phyloP scores from a whole-genome alignment of 768 basidiomycete genomes.

The Tremella mesenterica region DNA sequence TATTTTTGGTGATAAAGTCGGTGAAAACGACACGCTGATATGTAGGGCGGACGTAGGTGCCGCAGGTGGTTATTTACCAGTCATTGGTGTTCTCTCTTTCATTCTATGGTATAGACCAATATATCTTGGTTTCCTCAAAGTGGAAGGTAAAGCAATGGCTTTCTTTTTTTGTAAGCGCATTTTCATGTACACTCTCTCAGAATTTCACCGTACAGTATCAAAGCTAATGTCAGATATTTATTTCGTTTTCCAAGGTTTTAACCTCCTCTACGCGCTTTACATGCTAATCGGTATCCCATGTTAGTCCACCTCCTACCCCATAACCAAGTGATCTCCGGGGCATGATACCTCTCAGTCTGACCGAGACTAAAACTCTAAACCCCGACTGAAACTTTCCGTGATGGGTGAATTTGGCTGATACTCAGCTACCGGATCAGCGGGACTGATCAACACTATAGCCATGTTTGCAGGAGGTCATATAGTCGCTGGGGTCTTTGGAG shows the following conservation, averaged over 20 bases:
- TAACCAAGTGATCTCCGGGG: too few relatives aligned
- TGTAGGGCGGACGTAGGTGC: slow-evolving; percentile 39
- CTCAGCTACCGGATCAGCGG: slow-evolving; percentile 73
- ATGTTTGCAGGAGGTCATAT: slow-evolving; percentile 64
- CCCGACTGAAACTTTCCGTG: not conserved
- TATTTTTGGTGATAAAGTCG: not conserved
- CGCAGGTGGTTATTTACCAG: slow-evolving; percentile 53
- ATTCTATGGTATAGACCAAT: slow-evolving; percentile 94
- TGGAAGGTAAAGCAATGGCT: slow-evolving; percentile 45
- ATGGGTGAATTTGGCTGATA: too few relatives aligned
- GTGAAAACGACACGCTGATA: slow-evolving; percentile 3
- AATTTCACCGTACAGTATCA: not conserved
- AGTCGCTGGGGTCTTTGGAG: slow-evolving; percentile 71
- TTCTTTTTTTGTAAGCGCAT: slow-evolving; percentile 41
- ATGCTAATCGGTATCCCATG: slow-evolving; percentile 88
- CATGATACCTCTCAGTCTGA: too few relatives aligned
- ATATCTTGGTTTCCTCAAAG: slow-evolving; percentile 97
- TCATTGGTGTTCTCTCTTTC: slow-evolving; percentile 74
- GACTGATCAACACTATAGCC: slow-evolving; percentile 83
- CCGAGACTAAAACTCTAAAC: too few relatives aligned
- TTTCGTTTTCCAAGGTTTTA: slow-evolving; percentile 94
- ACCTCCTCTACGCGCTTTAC: slow-evolving; percentile 83
- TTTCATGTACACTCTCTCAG: too few relatives aligned
- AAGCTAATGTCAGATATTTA: slow-evolving; percentile 62
- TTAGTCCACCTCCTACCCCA: slow-evolving; percentile 11